Evolutionary conservation across 352 stramenopile genomes (phyloP), one percentile per base, ranked within the genome.

Genomic region (Chrysophaeum taylorii): DNA sequence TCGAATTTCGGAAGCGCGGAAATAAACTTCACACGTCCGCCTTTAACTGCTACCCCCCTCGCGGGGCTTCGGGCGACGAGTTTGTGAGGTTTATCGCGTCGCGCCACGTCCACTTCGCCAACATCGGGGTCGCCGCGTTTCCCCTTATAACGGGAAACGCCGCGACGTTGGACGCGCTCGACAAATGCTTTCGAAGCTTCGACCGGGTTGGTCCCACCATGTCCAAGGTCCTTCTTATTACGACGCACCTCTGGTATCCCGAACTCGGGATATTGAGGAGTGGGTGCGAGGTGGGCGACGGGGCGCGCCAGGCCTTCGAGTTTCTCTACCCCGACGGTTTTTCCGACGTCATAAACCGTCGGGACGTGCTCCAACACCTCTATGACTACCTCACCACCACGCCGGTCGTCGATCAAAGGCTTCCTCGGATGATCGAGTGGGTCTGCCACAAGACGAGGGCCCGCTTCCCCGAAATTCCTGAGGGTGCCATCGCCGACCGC

Each of bases 181-280:
- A 66, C 35, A 36, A 18, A 18, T 33, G 7, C 33, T 66, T 38
- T 25, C 9, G 35, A 18, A 14, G 14, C 31, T 66, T 48, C 35
- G 57, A 66, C 35, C 57, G 57, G 9, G 27, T 66, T 36, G 57
- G 57, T 9, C 57, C 57, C 12, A 66, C 57, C 2, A 66, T 66
- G 57, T 66, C 57, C 31, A 66, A 66, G 57, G 57, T 66, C 2
- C 57, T 66, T 18, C 36, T 66, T 2, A 36, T 66, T 5, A 66
- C 57, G 35, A 66, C 15, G 12, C 57, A 66, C 35, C 36, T 66
- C 18, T 66, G 57, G 57, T 35, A 16, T 5, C 57, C 57, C 57
- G 4, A 42, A 7, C 57, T 66, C 57, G 15, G 31, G 33, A 16
- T 66, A 31, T 36, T 66, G 33, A 36, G 27, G 33, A 14, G 9